Evolutionary conservation across 495 filamentous ascomycete genomes (phyloP), one percentile per base, ranked within the genome.

Genomic region (Articulospora tetracladia): DNA sequence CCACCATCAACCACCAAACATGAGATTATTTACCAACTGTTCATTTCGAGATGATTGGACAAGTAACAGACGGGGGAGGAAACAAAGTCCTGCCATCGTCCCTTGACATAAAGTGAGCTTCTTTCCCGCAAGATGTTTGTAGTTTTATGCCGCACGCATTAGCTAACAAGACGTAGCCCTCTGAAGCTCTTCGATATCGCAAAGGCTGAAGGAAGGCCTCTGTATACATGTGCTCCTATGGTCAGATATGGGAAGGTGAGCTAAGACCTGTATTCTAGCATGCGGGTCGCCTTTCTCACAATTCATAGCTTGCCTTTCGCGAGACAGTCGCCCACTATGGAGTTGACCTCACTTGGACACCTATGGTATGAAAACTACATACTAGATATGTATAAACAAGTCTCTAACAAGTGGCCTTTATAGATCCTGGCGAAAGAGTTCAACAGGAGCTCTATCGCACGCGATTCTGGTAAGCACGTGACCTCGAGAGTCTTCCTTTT

Each of bases 351-450:
- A 80, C 79, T 60, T 88, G 85, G 76, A 88, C 86, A 7, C 86
- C 86, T 39, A 89, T 89, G 86, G 74, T 74, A 48, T 57, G 65
- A 27, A 3, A 50, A 26, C 19, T 47, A 12, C 58, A 34, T 36
- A 34, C 32, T 12, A 19, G 20, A 19, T 7, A 36, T 11, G 22
- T 30, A 30, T 32, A 53, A 30, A 11, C 20, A 28, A n/a, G 55
- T 23, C 23, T 13, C 15, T 55, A 23, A 30, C 41, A 26, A 27
- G 3, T 32, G 2, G 13, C 25, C 11, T 22, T 26, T 17, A 26
- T 44, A 75, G 73, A 83, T 88, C 62, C 73, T 89, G 28, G 85
- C 86, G 46, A 88, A 88, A 66, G 86, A 89, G 70, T 89, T 88
- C 68, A 84, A 86, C 66, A 74, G 86, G 24, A 83, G 73, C 63